Conservation (phyloP, 495 filamentous ascomycete genomes). For the Podospora didyma region DNA sequence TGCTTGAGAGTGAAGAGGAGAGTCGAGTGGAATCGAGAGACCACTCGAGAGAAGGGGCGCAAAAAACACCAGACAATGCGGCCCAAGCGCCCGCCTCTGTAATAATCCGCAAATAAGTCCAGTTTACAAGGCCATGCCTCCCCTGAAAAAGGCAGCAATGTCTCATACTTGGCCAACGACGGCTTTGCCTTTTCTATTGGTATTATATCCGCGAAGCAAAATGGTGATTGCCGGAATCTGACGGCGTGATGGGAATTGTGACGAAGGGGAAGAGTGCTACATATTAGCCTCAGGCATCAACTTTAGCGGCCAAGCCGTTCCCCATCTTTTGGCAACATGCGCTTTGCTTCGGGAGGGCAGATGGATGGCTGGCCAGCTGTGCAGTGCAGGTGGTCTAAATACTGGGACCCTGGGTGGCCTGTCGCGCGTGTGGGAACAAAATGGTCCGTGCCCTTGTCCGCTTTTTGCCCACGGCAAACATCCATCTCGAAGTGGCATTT, state of each 20-base stretch:
- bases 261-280: too few species aligned
- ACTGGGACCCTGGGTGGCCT: too few species aligned
- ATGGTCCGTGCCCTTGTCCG: constrained; percentile 15
- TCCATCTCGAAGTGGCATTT: neutral
- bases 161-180: too few species aligned
- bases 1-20: neutral
- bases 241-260: too few species aligned
- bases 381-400: too few species aligned
- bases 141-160: too few species aligned
- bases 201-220: too few species aligned
- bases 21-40: neutral
- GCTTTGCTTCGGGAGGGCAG: constrained; percentile 12
- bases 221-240: too few species aligned
- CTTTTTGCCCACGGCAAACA: constrained; percentile 17
- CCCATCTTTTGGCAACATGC: neutral
- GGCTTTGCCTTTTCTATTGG: too few species aligned
- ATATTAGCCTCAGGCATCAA: too few species aligned
- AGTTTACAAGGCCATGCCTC: too few species aligned
- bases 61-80: neutral
- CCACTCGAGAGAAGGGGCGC: neutral
- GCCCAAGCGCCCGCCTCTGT: neutral
- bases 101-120: neutral
- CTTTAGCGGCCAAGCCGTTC: neutral
- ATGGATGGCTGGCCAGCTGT: neutral
- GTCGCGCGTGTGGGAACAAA: neutral